phyloP scores from a whole-genome alignment of 108 stramenopile genomes.

The Fistulifera solaris region DNA sequence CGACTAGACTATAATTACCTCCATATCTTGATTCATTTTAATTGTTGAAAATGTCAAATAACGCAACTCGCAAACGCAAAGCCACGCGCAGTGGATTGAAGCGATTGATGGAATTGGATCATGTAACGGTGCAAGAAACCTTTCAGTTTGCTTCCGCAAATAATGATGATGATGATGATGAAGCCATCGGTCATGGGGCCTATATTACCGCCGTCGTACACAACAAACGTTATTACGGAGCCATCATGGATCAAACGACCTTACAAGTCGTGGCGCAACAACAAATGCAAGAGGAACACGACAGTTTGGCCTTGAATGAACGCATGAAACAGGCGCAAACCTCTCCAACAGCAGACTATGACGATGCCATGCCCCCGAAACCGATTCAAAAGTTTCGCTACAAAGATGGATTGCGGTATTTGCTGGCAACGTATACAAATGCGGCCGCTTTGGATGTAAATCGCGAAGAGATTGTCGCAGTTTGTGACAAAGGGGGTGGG shows the following conservation, averaged over 20 bases:
- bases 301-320: constrained; percentile 35
- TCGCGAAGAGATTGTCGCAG: constrained; percentile 19
- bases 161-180: neutral
- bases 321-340: constrained; percentile 24
- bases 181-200: constrained; percentile 37
- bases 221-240: constrained; percentile 46
- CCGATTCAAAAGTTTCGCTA: constrained; percentile 42
- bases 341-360: constrained; percentile 2
- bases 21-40: too few species aligned
- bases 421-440: constrained; percentile 41
- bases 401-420: constrained; percentile 25
- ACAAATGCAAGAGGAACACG: constrained; percentile 35
- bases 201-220: constrained; percentile 31
- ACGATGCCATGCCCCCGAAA: neutral
- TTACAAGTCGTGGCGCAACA: constrained; percentile 30
- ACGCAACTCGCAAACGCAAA: constrained; percentile 10
- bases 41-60: neutral
- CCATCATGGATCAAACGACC: constrained; percentile 34
- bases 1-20: too few species aligned
- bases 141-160: constrained; percentile 21
- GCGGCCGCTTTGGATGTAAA: constrained; percentile 29
- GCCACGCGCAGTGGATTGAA: constrained; percentile 14
- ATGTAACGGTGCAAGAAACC: constrained; percentile 35
- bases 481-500: constrained; percentile 36
- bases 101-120: constrained; percentile 30